Percentiles rank a stretch among this genome's conserved stretches.
These are phyloP conservation scores for Lentinula guzmanii DNA, from an alignment of 768 basidiomycete genomes.

Conservation along the genomic window DNA sequence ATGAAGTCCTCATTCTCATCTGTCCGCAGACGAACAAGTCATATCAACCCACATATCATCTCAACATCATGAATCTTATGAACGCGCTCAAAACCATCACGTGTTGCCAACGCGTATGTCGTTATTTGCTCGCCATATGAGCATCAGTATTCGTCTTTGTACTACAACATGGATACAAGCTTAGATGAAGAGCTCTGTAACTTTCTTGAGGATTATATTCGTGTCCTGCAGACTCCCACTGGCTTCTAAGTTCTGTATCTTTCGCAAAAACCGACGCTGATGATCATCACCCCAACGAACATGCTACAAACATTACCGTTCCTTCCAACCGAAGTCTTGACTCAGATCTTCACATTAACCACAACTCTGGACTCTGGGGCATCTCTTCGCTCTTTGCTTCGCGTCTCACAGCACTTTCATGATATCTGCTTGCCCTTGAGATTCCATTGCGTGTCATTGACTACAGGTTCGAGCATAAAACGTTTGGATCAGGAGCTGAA, in stretches of 20 bases:
- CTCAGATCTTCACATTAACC: background rate
- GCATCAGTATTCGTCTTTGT: background rate
- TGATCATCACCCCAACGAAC: background rate
- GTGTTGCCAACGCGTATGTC: background rate
- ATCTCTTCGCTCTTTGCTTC: slow-evolving; percentile 23
- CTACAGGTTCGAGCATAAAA: slow-evolving; percentile 20
- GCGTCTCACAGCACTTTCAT: slow-evolving; percentile 33
- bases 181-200: background rate
- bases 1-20: background rate
- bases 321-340: background rate
- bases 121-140: slow-evolving; percentile 4
- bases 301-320: background rate
- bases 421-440: slow-evolving; percentile 31
- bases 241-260: background rate
- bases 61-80: background rate
- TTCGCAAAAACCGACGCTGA: background rate
- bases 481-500: slow-evolving; percentile 14
- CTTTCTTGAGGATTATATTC: background rate
- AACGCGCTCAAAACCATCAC: background rate
- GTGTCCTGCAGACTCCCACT: background rate
- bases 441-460: slow-evolving; percentile 32
- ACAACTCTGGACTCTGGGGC: background rate
- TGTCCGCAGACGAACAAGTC: background rate
- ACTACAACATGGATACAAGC: background rate
- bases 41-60: background rate